Base-by-base conservation (phyloP, 2,329 filamentous ascomycete species). In the Neofusicoccum laricinum region DNA sequence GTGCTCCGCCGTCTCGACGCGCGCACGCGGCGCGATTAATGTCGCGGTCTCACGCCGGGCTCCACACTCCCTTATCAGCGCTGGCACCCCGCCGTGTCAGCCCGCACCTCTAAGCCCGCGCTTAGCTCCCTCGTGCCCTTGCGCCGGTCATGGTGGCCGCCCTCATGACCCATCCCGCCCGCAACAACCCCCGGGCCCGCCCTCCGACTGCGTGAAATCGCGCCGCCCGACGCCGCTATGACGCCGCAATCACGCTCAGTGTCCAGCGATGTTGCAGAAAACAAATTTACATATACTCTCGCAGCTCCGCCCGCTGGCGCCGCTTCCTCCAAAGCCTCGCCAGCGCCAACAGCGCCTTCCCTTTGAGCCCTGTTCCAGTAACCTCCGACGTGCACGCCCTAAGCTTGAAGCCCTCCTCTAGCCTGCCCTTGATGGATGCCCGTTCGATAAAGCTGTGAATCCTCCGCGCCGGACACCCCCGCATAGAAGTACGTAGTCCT, bases 101-200 rank as follows among this genome's bases (percentile, higher is more conserved):
- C 55, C 25, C 17, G 25, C 55, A 25, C 21, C 55, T 46, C n/a
- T 46, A 46, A 58, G 55, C 55, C 21, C 17, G 36, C 30, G 21
- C 10, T n/a, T 17, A 34, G 14, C 30, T 11, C 38, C 55, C 55
- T 59, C 55, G 55, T 59, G 55, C 55, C 40, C 55, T 38, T 15
- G 10, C 3, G 15, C 41, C 21, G 55, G 55, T 59, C 55, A 59
- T 59, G 40, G 34, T 36, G 15, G 10, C 6, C 30, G 55, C 40
- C 55, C 55, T 59, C 55, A 59, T 59, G 55, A 59, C 55, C 53
- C 17, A 41, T 30, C 49, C 49, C 34, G 34, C 34, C 32, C 51
- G 34, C 51, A 7, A 41, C 53, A 43, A 21, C 25, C 41, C 55
- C 41, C 40, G 30, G 55, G 46, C 21, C 12, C 32, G 41, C 55